These are phyloP conservation scores for Fusarium sp. DNA, from an alignment of 2,329 filamentous ascomycete species.

Conservation along the genomic window DNA sequence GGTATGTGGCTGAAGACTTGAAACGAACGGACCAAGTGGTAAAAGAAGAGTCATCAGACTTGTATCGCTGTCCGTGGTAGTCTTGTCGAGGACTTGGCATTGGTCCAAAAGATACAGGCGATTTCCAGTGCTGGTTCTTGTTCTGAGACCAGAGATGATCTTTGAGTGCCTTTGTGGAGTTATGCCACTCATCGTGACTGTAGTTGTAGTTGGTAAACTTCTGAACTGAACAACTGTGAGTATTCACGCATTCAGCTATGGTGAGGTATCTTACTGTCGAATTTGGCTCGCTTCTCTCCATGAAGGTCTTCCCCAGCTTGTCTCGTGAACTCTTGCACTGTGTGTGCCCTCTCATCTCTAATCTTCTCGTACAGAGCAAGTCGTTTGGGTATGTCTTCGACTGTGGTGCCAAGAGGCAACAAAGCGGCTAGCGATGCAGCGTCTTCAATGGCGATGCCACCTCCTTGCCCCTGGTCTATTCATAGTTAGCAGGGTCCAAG, in stretches of 20 bases:
- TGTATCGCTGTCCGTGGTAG: constrained; percentile 3
- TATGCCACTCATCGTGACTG: constrained; percentile 41
- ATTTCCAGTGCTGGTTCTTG: constrained; percentile 23
- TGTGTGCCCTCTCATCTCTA: constrained; percentile 68
- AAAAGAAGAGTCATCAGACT: constrained; percentile 52
- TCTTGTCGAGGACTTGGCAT: constrained; percentile 41
- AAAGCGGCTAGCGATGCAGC: constrained; percentile 70
- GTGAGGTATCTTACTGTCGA: constrained; percentile 56
- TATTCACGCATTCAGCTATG: rapidly evolving
- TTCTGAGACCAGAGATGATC: constrained; percentile 33
- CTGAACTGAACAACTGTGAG: constrained; percentile 9
- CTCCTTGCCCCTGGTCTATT: constrained; percentile 52
- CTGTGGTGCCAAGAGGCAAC: constrained; percentile 60
- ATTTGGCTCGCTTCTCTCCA: constrained; percentile 49
- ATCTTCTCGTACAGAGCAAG: constrained; percentile 71
- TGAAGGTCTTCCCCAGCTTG: constrained; percentile 63
- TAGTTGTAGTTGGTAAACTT: constrained; percentile 39
- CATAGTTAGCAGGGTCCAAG: rapidly evolving
- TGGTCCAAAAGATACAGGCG: constrained; percentile 44
- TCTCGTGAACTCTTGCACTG: constrained; percentile 70
- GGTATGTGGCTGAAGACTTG: constrained; percentile 62
- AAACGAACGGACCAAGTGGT: constrained; percentile 63
- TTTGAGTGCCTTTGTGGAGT: constrained; percentile 28
- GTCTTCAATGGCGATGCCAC: constrained; percentile 76
- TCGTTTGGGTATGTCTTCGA: constrained; percentile 64